Conservation (phyloP, 441 rosid genomes). For the Adansonia madagascariensis region DNA sequence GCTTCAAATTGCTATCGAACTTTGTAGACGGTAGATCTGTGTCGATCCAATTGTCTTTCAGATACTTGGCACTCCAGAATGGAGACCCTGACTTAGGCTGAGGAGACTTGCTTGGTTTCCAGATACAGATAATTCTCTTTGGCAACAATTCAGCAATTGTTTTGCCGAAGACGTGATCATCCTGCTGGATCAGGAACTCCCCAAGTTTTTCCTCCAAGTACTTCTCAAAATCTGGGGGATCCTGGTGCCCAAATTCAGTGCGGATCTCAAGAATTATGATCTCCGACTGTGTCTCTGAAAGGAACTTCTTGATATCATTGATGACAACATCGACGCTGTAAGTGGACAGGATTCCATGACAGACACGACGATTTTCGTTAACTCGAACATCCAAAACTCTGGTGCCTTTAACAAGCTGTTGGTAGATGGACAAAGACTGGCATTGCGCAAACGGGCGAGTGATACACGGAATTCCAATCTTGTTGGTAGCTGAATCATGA, state of each 20-base stretch:
- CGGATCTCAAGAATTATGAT: conserved; percentile 80
- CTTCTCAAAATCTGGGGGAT: conserved; percentile 76
- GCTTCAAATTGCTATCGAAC: conserved; percentile 75
- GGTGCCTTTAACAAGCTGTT: conserved; percentile 73
- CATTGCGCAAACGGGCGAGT: conserved; percentile 92
- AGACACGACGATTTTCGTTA: conserved; percentile 68
- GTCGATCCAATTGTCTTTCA: conserved; percentile 90
- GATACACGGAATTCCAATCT: conserved; percentile 65
- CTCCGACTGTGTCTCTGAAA: conserved; percentile 77
- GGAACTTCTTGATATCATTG: conserved; percentile 64
- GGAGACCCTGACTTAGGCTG: conserved; percentile 66
- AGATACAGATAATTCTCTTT: conserved; percentile 72
- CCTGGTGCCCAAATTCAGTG: conserved; percentile 81
- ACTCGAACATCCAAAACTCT: conserved; percentile 77
- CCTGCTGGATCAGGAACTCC: conserved; percentile 71
- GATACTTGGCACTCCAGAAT: conserved; percentile 67
- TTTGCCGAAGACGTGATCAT: conserved; percentile 65
- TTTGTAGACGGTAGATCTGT: conserved; percentile 90
- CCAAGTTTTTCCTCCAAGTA: conserved; percentile 72
- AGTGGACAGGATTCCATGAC: conserved; percentile 77
- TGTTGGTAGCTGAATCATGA: conserved; percentile 93
- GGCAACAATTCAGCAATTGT: conserved; percentile 71
- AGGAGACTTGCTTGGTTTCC: conserved; percentile 82
- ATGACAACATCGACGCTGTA: conserved; percentile 74
- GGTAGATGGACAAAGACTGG: conserved; percentile 70